Evolutionary conservation across 2,329 filamentous ascomycete species (phyloP), one percentile per base, ranked within the genome.

Genomic region (Chrysoporthe puriensis): DNA sequence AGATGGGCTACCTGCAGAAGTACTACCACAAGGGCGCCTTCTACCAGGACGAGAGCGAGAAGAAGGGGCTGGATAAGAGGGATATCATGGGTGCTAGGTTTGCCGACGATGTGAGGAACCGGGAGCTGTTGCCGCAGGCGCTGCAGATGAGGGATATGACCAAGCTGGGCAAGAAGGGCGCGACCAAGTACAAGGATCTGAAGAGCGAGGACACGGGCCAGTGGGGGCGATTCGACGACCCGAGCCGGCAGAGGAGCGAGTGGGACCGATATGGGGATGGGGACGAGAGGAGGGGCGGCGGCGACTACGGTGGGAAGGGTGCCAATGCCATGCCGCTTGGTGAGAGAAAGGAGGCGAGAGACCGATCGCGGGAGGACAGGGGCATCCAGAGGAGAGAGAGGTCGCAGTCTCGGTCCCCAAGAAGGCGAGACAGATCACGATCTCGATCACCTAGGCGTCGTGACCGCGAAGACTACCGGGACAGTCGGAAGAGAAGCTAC

Each of bases 11-110:
- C 78, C 93, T 98, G 91, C 94, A 97, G 76, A 94, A 94, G 77
- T 99, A 98, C 81, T 94, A 93, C 79, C 96, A 99, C 84, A 95
- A 94, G 81, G 96, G 96, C 61, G 96, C 96, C 18, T 99, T 98
- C 82, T 98, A 93, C 83, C 91, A 91, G 72, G 93, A 94, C 63
- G 92, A 96, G 73, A 85, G 90, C 63, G 88, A 90, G 73, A 88
- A 88, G 18, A 88, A 92, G 70, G 92, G 93, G 0, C 82, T 97
- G 58, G 89, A 92, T 71, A 86, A 90, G 75, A 85, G 96, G 59
- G 92, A 97, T 76, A 85, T 97, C 71, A 97, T 97, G 88, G 94
- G 94, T 16, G 87, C 90, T 2, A 84, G 87, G 62, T 96, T 96
- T 73, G 89, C 86, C 62, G 95, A 98, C 77, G 93, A 97, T 70